Conservation (phyloP, 306 rosid genomes). For the Cicer bijugum region DNA sequence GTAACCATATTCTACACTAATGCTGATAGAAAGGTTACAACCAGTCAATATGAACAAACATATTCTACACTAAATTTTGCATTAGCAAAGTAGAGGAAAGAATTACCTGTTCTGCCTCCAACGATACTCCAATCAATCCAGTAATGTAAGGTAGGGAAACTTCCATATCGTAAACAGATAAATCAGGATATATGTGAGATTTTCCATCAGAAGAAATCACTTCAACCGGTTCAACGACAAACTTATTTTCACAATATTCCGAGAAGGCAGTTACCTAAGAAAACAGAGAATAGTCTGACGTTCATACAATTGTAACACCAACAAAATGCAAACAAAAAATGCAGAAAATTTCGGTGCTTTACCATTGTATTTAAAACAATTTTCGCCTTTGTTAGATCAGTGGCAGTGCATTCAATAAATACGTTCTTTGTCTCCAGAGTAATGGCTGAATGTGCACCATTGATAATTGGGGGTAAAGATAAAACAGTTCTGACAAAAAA, state of each 20-base stretch:
- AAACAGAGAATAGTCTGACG: slow-evolving; percentile 42
- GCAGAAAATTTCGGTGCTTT: slow-evolving; percentile 32
- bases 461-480: slow-evolving; percentile 92
- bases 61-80: background rate
- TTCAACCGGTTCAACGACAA: slow-evolving; percentile 90
- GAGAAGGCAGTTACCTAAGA: slow-evolving; percentile 80
- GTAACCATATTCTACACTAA: too few relatives aligned
- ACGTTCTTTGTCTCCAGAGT: slow-evolving; percentile 83
- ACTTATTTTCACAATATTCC: slow-evolving; percentile 68
- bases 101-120: slow-evolving; percentile 80
- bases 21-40: slow-evolving; percentile 15
- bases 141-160: slow-evolving; percentile 78
- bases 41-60: slow-evolving; percentile 9
- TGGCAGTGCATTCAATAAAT: slow-evolving; percentile 93
- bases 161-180: slow-evolving; percentile 82
- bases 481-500: slow-evolving; percentile 72
- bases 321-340: slow-evolving; percentile 32
- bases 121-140: slow-evolving; percentile 70
- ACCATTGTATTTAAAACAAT: slow-evolving; percentile 93
- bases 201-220: slow-evolving; percentile 78
- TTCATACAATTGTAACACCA: slow-evolving; percentile 33
- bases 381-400: slow-evolving; percentile 95
- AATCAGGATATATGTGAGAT: slow-evolving; percentile 75
- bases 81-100: slow-evolving; percentile 6
- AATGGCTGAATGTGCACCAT: slow-evolving; percentile 94